These are phyloP conservation scores for Petasospora fabianii DNA, from an alignment of 1,139 yeast species.

Conservation along the genomic window DNA sequence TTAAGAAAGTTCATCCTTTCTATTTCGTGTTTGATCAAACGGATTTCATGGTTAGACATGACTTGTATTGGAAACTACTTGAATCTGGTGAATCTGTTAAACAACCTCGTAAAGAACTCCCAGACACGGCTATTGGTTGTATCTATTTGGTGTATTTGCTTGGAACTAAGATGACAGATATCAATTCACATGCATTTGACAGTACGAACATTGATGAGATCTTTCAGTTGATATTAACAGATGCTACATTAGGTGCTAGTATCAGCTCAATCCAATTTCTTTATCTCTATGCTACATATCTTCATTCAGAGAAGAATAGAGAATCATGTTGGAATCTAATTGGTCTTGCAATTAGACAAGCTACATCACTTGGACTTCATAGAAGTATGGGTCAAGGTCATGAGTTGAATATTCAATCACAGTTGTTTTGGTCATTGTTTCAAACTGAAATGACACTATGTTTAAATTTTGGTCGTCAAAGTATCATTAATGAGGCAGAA, in stretches of 20 bases:
- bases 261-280: conserved; percentile 41
- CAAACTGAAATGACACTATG: conserved; percentile 36
- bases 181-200: conserved; percentile 9
- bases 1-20: conserved; percentile 39
- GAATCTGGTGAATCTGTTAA: not conserved
- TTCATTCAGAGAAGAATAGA: conserved; percentile 40
- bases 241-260: conserved; percentile 39
- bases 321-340: conserved; percentile 44
- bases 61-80: conserved; percentile 33
- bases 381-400: conserved; percentile 26
- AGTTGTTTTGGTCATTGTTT: conserved; percentile 37
- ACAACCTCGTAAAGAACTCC: not conserved
- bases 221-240: conserved; percentile 39
- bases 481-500: conserved; percentile 38
- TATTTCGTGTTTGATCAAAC: conserved; percentile 36
- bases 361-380: conserved; percentile 43
- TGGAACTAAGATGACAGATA: conserved; percentile 23
- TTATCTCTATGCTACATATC: conserved; percentile 37
- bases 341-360: conserved; percentile 42
- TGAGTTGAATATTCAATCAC: conserved; percentile 19
- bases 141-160: conserved; percentile 43
- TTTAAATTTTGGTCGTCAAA: conserved; percentile 40
- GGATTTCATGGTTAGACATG: conserved; percentile 32
- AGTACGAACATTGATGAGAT: conserved; percentile 34
- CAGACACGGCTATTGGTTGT: conserved; percentile 31